Percentiles rank a stretch among this genome's conserved stretches.
Conservation (phyloP, 805 yeast genomes). For the Metschnikowia colocasiae region DNA sequence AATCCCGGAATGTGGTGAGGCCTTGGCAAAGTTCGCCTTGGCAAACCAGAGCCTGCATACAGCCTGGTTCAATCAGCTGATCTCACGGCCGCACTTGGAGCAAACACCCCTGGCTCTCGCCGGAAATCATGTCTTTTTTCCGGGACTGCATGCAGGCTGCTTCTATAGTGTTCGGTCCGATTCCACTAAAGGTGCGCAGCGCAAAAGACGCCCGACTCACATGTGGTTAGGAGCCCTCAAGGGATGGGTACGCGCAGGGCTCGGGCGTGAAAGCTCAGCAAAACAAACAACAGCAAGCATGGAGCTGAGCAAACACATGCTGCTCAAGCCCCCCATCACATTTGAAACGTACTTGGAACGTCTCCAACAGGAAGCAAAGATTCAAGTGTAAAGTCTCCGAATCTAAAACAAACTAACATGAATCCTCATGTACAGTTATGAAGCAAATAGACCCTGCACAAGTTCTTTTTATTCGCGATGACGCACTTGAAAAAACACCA, state of each 20-base stretch:
- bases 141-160: not conserved
- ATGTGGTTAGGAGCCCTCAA: slow-evolving; percentile 31
- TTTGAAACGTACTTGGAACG: not conserved
- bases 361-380: not conserved
- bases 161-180: not conserved
- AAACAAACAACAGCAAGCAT: slow-evolving; percentile 1
- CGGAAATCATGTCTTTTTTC: not conserved
- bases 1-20: too few species aligned
- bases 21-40: too few species aligned
- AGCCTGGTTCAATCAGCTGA: too few species aligned
- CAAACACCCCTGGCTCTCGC: not conserved
- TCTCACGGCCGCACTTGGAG: too few species aligned
- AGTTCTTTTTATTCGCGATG: not conserved
- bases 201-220: not conserved
- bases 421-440: not conserved
- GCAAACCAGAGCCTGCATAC: too few species aligned
- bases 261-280: not conserved
- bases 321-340: not conserved
- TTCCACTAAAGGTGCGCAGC: not conserved
- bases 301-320: not conserved
- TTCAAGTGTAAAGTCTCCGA: too few species aligned
- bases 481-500: not conserved
- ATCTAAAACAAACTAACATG: not conserved
- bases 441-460: too few species aligned
- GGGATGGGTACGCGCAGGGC: not conserved